phyloP scores from a whole-genome alignment of 768 basidiomycete genomes.

The Melanogaster broomeanus region DNA sequence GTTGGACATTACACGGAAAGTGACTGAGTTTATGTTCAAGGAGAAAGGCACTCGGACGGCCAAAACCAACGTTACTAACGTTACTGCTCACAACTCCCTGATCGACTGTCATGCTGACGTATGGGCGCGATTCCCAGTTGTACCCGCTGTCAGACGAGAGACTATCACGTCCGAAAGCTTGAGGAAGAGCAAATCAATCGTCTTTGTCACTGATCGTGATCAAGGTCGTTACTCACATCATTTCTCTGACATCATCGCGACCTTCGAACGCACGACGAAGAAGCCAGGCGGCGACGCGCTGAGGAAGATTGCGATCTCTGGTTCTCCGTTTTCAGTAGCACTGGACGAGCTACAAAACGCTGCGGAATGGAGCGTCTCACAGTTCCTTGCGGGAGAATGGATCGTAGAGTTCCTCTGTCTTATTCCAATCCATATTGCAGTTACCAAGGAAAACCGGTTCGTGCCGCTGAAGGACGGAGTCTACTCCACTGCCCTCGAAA shows the following conservation, averaged over 20 bases:
- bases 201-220: slow-evolving; percentile 40
- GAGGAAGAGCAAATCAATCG: slow-evolving; percentile 32
- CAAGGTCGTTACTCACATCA: slow-evolving; percentile 36
- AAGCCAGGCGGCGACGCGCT: slow-evolving; percentile 49
- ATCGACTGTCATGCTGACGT: slow-evolving; percentile 52
- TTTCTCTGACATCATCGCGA: slow-evolving; percentile 41
- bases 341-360: slow-evolving; percentile 1
- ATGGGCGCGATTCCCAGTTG: slow-evolving; percentile 56
- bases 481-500: slow-evolving; percentile 49
- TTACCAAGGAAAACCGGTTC: slow-evolving; percentile 61
- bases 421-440: slow-evolving; percentile 64
- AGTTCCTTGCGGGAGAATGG: slow-evolving; percentile 55
- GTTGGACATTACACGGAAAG: slow-evolving; percentile 54
- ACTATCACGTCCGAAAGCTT: slow-evolving; percentile 34
- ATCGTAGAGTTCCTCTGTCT: slow-evolving; percentile 59
- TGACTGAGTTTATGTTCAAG: slow-evolving; percentile 57
- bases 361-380: slow-evolving; percentile 28
- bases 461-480: slow-evolving; percentile 62
- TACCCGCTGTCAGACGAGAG: slow-evolving; percentile 45
- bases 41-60: slow-evolving; percentile 33
- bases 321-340: slow-evolving; percentile 25
- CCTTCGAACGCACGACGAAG: slow-evolving; percentile 46
- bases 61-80: slow-evolving; percentile 1
- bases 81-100: slow-evolving; percentile 42
- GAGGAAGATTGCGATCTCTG: slow-evolving; percentile 33